These are phyloP conservation scores for Pythium brassicae DNA, from an alignment of 352 stramenopile genomes.

Conservation along the genomic window DNA sequence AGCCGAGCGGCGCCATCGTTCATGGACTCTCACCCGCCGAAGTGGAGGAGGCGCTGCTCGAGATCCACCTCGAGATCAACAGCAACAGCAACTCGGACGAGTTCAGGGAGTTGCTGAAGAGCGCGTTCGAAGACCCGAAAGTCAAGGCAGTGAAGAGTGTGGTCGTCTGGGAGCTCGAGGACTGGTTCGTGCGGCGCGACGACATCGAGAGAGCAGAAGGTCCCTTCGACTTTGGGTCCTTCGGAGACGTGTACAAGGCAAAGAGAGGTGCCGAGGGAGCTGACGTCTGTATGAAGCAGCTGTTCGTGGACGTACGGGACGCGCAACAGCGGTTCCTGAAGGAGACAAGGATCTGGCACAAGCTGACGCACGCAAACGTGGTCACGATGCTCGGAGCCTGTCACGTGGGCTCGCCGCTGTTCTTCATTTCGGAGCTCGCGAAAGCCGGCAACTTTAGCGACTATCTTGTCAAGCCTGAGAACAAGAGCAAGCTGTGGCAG, in stretches of 20 bases:
- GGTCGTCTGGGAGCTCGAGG: not conserved
- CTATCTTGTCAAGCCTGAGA: conserved; percentile 20
- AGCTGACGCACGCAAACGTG: conserved; percentile 20
- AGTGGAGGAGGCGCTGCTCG: not conserved
- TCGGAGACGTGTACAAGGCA: conserved; percentile 14
- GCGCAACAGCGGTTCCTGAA: conserved; percentile 13
- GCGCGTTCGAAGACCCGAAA: conserved; percentile 7
- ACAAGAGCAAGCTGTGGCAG: conserved; percentile 16
- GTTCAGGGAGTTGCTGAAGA: conserved; percentile 1
- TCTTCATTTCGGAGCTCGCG: conserved; percentile 33
- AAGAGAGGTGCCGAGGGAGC: conserved; percentile 11
- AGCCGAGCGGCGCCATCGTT: conserved; percentile 5
- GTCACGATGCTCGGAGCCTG: conserved; percentile 18
- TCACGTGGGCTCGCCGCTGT: conserved; percentile 16
- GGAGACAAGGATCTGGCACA: conserved; percentile 20
- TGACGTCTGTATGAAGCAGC: conserved; percentile 26
- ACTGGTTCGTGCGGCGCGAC: conserved; percentile 1
- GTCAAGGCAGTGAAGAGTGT: no score
- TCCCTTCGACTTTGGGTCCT: conserved; percentile 6
- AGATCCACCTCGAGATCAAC: conserved; percentile 14
- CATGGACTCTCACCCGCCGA: conserved; percentile 1
- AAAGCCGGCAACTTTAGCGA: conserved; percentile 31
- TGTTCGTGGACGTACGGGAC: not conserved
- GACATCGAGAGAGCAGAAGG: conserved; percentile 4
- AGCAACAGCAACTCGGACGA: not conserved